These are phyloP conservation scores for Cystobasidium ongulense DNA, from an alignment of 768 basidiomycete genomes.

Conservation along the genomic window DNA sequence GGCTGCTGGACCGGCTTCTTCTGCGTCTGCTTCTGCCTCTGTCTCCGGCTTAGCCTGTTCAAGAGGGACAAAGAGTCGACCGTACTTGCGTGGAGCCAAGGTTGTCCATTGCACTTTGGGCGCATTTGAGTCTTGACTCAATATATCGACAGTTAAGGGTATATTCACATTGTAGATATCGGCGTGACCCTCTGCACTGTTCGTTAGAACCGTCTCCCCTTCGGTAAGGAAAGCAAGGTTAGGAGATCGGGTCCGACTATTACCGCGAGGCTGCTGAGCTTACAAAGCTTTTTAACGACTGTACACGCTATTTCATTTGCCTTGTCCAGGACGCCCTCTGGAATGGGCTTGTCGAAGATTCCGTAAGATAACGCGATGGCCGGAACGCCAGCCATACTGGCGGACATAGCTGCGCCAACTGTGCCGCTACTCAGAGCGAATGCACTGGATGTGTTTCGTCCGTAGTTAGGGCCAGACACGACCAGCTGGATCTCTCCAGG, in stretches of 20 bases:
- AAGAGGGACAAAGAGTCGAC: conserved; percentile 24
- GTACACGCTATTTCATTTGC: conserved; percentile 61
- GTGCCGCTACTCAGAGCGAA: conserved; percentile 56
- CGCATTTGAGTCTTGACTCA: conserved; percentile 6
- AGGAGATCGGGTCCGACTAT: no score
- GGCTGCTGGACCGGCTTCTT: conserved; percentile 1
- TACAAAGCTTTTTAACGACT: conserved; percentile 68
- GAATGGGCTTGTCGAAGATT: conserved; percentile 62
- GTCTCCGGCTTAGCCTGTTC: not conserved
- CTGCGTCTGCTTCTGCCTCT: not conserved
- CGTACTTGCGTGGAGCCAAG: conserved; percentile 18
- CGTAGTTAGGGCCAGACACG: conserved; percentile 76
- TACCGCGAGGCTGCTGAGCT: no score
- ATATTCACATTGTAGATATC: conserved; percentile 59
- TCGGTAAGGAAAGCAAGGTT: conserved; percentile 55
- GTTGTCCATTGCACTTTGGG: conserved; percentile 26
- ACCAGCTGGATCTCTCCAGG: conserved; percentile 81
- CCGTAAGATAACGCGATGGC: conserved; percentile 86
- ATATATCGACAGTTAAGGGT: conserved; percentile 14
- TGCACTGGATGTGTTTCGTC: conserved; percentile 72
- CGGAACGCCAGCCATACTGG: conserved; percentile 60
- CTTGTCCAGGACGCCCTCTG: conserved; percentile 56
- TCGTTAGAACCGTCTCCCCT: conserved; percentile 52
- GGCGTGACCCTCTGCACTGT: conserved; percentile 56
- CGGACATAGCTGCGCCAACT: conserved; percentile 79